phyloP scores from a whole-genome alignment of 2,329 filamentous ascomycete species.

The Chaetomium globosum region DNA sequence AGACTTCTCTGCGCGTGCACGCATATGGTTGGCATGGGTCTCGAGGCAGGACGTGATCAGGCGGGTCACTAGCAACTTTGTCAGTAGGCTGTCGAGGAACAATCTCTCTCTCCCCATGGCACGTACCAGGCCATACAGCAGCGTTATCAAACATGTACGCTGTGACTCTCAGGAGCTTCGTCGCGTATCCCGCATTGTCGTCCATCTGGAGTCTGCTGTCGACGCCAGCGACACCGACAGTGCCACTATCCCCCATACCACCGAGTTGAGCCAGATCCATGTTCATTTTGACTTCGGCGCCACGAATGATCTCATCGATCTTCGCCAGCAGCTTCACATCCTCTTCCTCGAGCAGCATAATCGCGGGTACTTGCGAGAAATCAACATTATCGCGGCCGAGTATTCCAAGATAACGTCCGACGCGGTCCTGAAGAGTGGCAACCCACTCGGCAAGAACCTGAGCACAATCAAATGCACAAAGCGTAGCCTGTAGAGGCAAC shows the following conservation, averaged over 20 bases:
- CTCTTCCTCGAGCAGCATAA: constrained; percentile 90
- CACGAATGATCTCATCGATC: constrained; percentile 75
- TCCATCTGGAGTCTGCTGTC: constrained; percentile 49
- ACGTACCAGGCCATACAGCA: constrained; percentile 84
- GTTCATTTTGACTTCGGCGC: constrained; percentile 78
- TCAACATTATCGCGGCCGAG: constrained; percentile 83
- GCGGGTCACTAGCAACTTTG: constrained; percentile 49
- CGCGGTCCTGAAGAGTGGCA: constrained; percentile 86
- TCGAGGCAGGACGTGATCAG: constrained; percentile 60
- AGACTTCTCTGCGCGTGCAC: constrained; percentile 57
- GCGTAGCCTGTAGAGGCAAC: constrained; percentile 83
- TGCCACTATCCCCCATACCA: constrained; percentile 52
- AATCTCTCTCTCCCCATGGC: background rate
- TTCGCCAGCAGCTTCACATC: constrained; percentile 84
- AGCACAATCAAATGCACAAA: constrained; percentile 92
- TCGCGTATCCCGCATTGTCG: constrained; percentile 74
- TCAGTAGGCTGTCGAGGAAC: constrained; percentile 20
- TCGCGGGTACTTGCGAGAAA: constrained; percentile 75
- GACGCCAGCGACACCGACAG: constrained; percentile 56
- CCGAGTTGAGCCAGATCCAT: constrained; percentile 56
- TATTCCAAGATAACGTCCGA: constrained; percentile 86
- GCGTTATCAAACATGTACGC: constrained; percentile 86
- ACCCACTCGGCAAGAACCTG: constrained; percentile 95
- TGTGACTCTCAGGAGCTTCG: constrained; percentile 80
- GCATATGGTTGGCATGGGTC: constrained; percentile 56